These are phyloP conservation scores for Carex scoparia DNA, from an alignment of 176 grass and related monocot species.

Conservation along the genomic window DNA sequence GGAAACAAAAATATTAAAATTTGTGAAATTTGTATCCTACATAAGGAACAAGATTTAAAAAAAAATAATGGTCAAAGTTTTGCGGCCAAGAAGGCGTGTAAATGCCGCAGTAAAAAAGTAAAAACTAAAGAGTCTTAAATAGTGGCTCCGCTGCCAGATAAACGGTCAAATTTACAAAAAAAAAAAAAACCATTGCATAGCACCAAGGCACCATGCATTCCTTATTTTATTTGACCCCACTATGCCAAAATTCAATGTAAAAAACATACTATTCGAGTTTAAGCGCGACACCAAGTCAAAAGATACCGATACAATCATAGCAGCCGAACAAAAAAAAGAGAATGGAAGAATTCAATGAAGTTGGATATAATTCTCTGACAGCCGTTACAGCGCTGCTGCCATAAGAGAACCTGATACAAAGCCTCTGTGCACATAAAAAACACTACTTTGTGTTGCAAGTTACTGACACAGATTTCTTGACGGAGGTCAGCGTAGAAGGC, in stretches of 20 bases:
- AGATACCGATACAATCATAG: not conserved
- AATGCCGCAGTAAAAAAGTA: not conserved
- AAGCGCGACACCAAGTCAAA: not conserved
- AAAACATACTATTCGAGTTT: not conserved
- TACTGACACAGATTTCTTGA: not conserved
- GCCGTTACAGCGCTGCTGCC: not conserved
- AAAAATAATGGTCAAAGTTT: not conserved
- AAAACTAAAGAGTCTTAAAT: not conserved
- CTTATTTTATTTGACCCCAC: not conserved
- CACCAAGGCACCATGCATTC: not conserved
- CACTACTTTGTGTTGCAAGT: not conserved
- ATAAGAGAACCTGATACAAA: not conserved
- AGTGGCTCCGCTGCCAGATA: not conserved
- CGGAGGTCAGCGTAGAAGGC: not conserved
- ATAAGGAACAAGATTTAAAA: not conserved
- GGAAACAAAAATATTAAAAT: not conserved
- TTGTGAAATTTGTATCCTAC: not conserved
- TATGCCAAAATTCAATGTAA: not conserved
- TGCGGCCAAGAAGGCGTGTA: not conserved
- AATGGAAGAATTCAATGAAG: slow-evolving; percentile 11
- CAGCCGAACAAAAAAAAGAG: not conserved
- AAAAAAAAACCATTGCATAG: not conserved
- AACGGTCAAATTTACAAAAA: not conserved
- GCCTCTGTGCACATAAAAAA: not conserved
- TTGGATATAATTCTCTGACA: slow-evolving; percentile 5